Conservation (phyloP, 2,329 filamentous ascomycete species). For the Colletotrichum sp. region DNA sequence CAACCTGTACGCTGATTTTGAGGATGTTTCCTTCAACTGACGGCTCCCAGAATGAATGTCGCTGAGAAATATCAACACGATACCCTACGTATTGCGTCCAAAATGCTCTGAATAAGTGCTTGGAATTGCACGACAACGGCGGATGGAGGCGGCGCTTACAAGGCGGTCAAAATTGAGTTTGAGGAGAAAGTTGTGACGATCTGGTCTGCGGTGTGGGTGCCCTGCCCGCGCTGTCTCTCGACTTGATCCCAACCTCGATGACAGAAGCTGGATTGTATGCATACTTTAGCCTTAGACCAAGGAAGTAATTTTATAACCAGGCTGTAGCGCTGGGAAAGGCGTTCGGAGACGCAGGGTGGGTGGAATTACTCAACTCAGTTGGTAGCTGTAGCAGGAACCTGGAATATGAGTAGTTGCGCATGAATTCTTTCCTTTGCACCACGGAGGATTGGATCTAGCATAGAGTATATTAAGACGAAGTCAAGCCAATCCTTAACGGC, state of each 20-base stretch:
- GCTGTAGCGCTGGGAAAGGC: rapidly evolving
- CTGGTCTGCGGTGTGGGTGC: rapidly evolving
- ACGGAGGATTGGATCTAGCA: too few relatives aligned
- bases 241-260: background rate
- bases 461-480: too few relatives aligned
- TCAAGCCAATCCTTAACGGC: background rate
- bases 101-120: background rate
- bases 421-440: too few relatives aligned
- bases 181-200: rapidly evolving
- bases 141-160: background rate
- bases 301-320: rapidly evolving
- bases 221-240: background rate
- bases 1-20: too few relatives aligned
- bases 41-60: too few relatives aligned
- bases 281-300: background rate
- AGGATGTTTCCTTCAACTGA: too few relatives aligned
- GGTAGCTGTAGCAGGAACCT: background rate
- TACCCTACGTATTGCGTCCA: too few relatives aligned
- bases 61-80: too few relatives aligned
- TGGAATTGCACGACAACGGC: rapidly evolving
- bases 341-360: rapidly evolving
- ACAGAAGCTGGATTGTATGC: background rate
- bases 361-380: background rate
- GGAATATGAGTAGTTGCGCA: too few relatives aligned
- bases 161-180: background rate